phyloP scores from a whole-genome alignment of 2,329 filamentous ascomycete species.

The Monilinia fructigena region DNA sequence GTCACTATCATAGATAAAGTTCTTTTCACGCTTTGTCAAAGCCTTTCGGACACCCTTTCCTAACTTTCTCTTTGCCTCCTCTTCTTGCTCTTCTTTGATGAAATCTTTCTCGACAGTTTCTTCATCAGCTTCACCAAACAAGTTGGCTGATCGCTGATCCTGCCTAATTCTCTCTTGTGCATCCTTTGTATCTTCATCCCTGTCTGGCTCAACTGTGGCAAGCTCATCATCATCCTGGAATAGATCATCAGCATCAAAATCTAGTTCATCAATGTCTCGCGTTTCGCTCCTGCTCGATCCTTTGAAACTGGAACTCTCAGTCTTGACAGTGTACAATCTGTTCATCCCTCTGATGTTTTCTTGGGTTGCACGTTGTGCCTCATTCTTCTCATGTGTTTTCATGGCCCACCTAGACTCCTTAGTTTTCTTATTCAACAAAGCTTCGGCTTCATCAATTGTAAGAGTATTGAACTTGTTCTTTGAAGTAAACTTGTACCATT shows the following conservation, averaged over 20 bases:
- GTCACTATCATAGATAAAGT: conserved; percentile 80
- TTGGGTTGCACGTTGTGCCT: conserved; percentile 54
- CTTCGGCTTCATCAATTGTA: conserved; percentile 81
- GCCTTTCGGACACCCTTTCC: conserved; percentile 79
- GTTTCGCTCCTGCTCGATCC: conserved; percentile 61
- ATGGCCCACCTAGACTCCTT: conserved; percentile 80
- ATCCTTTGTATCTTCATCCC: conserved; percentile 77
- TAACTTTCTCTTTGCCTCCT: conserved; percentile 65
- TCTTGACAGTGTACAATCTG: conserved; percentile 57
- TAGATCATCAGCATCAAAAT: conserved; percentile 65
- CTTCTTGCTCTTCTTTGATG: conserved; percentile 70
- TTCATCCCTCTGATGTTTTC: conserved; percentile 54
- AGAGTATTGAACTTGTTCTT: conserved; percentile 78
- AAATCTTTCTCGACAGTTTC: conserved; percentile 67
- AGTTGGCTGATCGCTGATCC: conserved; percentile 82
- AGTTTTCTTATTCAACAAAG: conserved; percentile 74
- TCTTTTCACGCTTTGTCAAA: conserved; percentile 80
- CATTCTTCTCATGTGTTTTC: conserved; percentile 60
- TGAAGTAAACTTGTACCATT: conserved; percentile 86
- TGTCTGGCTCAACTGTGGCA: conserved; percentile 69
- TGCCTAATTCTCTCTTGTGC: conserved; percentile 71
- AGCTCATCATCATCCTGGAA: conserved; percentile 90
- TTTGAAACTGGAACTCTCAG: conserved; percentile 64
- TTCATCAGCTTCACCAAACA: conserved; percentile 72
- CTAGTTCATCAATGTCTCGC: conserved; percentile 68